Percentiles rank a stretch among this genome's conserved stretches.
Evolutionary conservation across 1,284 basidiomycete species (phyloP).

Genomic region (Phylloboletellus chloephorus): DNA sequence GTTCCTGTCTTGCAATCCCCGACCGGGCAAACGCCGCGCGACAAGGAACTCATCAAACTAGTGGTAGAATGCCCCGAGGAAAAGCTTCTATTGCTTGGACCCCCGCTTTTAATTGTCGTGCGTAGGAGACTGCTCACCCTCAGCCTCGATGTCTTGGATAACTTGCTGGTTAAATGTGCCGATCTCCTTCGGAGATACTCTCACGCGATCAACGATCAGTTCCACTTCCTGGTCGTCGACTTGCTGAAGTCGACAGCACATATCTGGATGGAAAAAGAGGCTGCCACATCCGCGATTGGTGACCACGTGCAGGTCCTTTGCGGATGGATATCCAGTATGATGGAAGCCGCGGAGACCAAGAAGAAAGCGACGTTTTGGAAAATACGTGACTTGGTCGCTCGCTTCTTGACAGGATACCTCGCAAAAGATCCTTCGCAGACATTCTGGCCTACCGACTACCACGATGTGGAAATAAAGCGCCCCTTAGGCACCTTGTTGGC

Average conservation of each 20-base stretch:
- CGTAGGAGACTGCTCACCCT: constrained; percentile 52
- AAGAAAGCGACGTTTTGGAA: constrained; percentile 59
- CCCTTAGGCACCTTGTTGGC: constrained; percentile 49
- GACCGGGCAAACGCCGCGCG: constrained; percentile 53
- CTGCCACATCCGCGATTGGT: constrained; percentile 37
- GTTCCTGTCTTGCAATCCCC: constrained; percentile 57
- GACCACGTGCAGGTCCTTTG: constrained; percentile 47
- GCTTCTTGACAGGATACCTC: constrained; percentile 67
- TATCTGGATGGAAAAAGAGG: constrained; percentile 53
- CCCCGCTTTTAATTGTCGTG: constrained; percentile 53
- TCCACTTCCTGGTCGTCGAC: constrained; percentile 53
- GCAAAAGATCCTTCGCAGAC: constrained; percentile 50
- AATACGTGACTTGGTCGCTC: constrained; percentile 58
- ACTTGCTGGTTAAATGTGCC: constrained; percentile 51
- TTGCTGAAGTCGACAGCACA: constrained; percentile 62
- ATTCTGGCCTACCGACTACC: constrained; percentile 43
- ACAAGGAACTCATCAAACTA: constrained; percentile 58
- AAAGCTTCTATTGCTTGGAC: constrained; percentile 54
- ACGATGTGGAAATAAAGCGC: constrained; percentile 29
- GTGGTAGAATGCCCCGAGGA: constrained; percentile 48
- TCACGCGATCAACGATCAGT: constrained; percentile 50
- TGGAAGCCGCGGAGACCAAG: constrained; percentile 31
- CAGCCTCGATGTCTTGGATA: constrained; percentile 44
- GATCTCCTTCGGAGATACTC: constrained; percentile 54
- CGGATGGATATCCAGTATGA: constrained; percentile 46